Percentiles rank a stretch among this genome's conserved stretches.
Evolutionary conservation across 2,329 filamentous ascomycete genomes (phyloP).

Genomic region (Aspergillus ibericus): DNA sequence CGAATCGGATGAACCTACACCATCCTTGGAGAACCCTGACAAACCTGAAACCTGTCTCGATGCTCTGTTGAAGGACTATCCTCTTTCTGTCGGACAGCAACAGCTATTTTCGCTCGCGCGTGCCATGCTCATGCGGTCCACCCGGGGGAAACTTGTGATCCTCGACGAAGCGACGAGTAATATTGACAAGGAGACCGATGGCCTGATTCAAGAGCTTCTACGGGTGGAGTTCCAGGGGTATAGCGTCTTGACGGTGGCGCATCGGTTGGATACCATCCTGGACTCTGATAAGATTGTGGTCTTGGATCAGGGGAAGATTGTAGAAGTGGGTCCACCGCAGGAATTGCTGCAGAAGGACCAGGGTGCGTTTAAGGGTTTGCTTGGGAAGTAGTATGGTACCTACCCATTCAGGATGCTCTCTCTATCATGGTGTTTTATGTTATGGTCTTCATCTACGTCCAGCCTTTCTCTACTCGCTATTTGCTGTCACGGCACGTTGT

Average conservation of each 20-base stretch:
- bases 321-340: not conserved
- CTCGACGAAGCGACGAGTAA: conserved; percentile 11
- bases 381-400: no score
- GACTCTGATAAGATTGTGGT: not conserved
- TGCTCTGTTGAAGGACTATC: not conserved
- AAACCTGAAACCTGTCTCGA: not conserved
- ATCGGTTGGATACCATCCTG: not conserved
- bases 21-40: not conserved
- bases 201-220: not conserved
- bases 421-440: no score
- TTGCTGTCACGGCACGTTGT: no score
- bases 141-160: not conserved
- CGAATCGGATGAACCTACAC: not conserved
- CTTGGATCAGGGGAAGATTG: not conserved
- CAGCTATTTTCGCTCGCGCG: not conserved
- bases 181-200: not conserved
- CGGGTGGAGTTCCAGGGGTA: not conserved
- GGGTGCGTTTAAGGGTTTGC: not conserved
- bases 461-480: no score
- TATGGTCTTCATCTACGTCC: no score
- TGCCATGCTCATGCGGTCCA: not conserved
- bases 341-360: not conserved
- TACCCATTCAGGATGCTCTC: no score
- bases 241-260: not conserved
- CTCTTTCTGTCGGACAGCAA: not conserved